Percentiles rank a stretch among this genome's conserved stretches.
Conservation (phyloP, 1,284 basidiomycete species). For the Ganoderma multipileum region DNA sequence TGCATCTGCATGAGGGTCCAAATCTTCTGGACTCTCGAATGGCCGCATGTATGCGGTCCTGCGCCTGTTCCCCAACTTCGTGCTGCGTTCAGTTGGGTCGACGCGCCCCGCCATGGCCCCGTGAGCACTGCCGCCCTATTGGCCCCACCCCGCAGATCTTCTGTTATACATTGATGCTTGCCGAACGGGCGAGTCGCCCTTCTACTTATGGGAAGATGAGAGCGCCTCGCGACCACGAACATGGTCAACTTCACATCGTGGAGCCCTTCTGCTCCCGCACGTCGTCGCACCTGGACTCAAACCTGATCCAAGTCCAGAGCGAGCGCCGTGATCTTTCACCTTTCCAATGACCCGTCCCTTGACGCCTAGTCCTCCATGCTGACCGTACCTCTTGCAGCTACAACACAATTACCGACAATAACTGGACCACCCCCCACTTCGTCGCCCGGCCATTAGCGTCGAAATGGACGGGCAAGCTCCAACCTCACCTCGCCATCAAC, state of each 20-base stretch:
- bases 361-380: not conserved
- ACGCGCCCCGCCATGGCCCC: not conserved
- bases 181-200: not conserved
- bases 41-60: not conserved
- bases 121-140: not conserved
- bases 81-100: not conserved
- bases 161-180: not conserved
- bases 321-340: not conserved
- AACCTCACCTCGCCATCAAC: slow-evolving; percentile 66
- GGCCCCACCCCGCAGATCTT: not conserved
- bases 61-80: not conserved
- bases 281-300: not conserved
- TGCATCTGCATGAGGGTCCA: not conserved
- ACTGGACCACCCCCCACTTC: slow-evolving; percentile 61
- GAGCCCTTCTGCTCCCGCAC: not conserved
- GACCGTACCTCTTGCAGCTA: slow-evolving; percentile 44
- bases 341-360: not conserved
- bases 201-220: not conserved
- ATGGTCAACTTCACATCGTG: not conserved
- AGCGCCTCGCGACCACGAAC: not conserved
- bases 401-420: slow-evolving; percentile 57
- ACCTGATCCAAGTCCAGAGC: not conserved
- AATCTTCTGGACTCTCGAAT: not conserved
- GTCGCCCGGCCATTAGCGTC: slow-evolving; percentile 72
- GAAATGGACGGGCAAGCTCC: slow-evolving; percentile 64